These are phyloP conservation scores for Hymenoscyphus salicellus DNA, from an alignment of 2,329 filamentous ascomycete genomes.

Conservation along the genomic window DNA sequence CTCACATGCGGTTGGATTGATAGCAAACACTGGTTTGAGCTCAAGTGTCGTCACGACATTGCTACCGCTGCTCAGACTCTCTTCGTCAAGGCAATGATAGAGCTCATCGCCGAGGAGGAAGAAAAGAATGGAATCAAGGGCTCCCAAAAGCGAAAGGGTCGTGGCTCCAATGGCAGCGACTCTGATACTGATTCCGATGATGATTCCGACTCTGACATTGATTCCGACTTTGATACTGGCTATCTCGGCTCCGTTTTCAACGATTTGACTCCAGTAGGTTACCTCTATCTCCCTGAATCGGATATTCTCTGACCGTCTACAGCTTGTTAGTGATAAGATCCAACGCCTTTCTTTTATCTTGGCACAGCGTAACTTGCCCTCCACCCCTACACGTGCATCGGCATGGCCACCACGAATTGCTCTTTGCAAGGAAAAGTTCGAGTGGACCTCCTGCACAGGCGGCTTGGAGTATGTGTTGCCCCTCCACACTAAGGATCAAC, in stretches of 20 bases:
- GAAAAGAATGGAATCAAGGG: conserved; percentile 9
- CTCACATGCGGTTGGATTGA: neutral
- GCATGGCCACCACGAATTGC: conserved; percentile 9
- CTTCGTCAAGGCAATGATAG: conserved; percentile 16
- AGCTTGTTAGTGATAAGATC: conserved; percentile 25
- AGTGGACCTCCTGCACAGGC: conserved; percentile 14
- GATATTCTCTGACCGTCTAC: conserved; percentile 4
- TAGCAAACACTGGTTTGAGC: conserved; percentile 12
- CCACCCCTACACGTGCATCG: neutral
- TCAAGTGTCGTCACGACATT: conserved; percentile 13
- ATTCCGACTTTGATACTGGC: conserved; percentile 10
- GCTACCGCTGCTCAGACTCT: conserved; percentile 9
- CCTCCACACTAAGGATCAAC: conserved; percentile 10
- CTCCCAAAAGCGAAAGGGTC: neutral
- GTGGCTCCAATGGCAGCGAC: neutral
- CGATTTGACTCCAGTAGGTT: conserved; percentile 7
- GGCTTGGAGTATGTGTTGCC: conserved; percentile 19
- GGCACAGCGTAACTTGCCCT: neutral
- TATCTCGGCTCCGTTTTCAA: neutral
- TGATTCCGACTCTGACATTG: conserved; percentile 12
- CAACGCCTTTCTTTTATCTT: conserved; percentile 20
- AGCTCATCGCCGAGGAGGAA: conserved; percentile 21
- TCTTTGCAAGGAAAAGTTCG: conserved; percentile 11
- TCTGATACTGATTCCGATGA: conserved; percentile 1
- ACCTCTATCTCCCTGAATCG: too few species aligned